These are phyloP conservation scores for Chrysochromulina parva DNA, from an alignment of 78 protist species.

Conservation along the genomic window DNA sequence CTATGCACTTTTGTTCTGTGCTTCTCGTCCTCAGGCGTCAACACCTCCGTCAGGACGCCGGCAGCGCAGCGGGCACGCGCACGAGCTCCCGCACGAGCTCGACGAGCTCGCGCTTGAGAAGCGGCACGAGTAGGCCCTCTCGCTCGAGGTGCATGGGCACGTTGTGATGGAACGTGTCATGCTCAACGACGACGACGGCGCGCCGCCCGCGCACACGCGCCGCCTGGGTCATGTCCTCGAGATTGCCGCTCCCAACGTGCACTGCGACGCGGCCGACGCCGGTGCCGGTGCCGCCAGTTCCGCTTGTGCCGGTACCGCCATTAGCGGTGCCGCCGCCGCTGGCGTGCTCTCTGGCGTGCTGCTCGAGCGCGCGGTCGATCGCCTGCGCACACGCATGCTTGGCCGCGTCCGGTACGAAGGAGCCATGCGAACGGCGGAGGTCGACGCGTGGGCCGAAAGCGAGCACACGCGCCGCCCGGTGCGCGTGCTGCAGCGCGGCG, in stretches of 20 bases:
- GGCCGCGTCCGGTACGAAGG: background rate
- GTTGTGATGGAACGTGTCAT: conserved; percentile 6
- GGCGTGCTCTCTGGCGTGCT: background rate
- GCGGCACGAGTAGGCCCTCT: background rate
- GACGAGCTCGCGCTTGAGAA: background rate
- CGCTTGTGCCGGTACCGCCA: no score
- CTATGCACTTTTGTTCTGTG: no score
- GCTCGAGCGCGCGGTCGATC: background rate
- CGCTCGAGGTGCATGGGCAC: background rate
- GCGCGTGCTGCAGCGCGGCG: background rate
- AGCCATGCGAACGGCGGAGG: background rate
- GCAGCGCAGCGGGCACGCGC: no score
- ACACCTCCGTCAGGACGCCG: no score
- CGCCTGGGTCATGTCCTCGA: background rate
- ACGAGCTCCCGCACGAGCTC: no score
- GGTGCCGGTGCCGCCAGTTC: no score
- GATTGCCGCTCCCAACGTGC: background rate
- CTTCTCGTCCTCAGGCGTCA: no score
- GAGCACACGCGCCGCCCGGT: background rate
- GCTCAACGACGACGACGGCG: background rate
- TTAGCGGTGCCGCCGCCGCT: no score
- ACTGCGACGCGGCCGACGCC: background rate
- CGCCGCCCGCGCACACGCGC: no score
- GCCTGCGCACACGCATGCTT: background rate
- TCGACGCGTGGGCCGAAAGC: background rate